Conservation (phyloP, 2,329 filamentous ascomycete genomes). For the Rasamsonia emersonii region DNA sequence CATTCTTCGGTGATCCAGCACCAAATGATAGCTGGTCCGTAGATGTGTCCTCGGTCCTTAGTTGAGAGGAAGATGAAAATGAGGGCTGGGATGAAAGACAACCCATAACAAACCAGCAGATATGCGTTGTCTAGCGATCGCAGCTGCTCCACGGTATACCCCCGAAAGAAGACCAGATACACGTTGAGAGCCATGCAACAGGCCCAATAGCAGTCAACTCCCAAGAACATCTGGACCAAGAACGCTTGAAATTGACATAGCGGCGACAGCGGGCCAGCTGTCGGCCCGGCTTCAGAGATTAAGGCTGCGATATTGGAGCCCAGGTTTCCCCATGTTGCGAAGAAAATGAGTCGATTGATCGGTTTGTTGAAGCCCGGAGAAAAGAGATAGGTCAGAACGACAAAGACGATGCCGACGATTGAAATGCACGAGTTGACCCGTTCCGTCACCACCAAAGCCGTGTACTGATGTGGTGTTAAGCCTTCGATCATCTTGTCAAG, state of each 20-base stretch:
- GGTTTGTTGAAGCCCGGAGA: slow-evolving; percentile 15
- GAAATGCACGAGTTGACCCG: slow-evolving; percentile 14
- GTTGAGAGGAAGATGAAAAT: slow-evolving; percentile 54
- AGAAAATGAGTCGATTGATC: slow-evolving; percentile 73
- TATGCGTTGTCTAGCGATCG: slow-evolving; percentile 61
- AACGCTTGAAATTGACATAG: slow-evolving; percentile 67
- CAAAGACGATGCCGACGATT: slow-evolving; percentile 11
- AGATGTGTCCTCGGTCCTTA: slow-evolving; percentile 45
- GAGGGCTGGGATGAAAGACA: slow-evolving; percentile 59
- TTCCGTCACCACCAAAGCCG: slow-evolving; percentile 11
- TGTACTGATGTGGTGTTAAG: slow-evolving; percentile 4
- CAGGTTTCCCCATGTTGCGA: slow-evolving; percentile 68
- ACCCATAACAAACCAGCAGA: slow-evolving; percentile 57
- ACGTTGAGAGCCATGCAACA: slow-evolving; percentile 73
- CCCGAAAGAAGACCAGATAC: slow-evolving; percentile 64
- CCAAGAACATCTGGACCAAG: slow-evolving; percentile 57
- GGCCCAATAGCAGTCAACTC: slow-evolving; percentile 63
- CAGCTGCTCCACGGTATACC: slow-evolving; percentile 55
- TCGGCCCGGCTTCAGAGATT: slow-evolving; percentile 54
- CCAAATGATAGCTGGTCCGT: slow-evolving; percentile 66
- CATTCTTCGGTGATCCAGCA: slow-evolving; percentile 62
- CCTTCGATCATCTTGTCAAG: too few relatives aligned
- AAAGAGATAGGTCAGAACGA: slow-evolving; percentile 14
- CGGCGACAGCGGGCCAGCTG: slow-evolving; percentile 37
- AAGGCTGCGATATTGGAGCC: slow-evolving; percentile 64